Base-by-base conservation (phyloP, 495 filamentous ascomycete species). In the Trichoderma orchidacearum region DNA sequence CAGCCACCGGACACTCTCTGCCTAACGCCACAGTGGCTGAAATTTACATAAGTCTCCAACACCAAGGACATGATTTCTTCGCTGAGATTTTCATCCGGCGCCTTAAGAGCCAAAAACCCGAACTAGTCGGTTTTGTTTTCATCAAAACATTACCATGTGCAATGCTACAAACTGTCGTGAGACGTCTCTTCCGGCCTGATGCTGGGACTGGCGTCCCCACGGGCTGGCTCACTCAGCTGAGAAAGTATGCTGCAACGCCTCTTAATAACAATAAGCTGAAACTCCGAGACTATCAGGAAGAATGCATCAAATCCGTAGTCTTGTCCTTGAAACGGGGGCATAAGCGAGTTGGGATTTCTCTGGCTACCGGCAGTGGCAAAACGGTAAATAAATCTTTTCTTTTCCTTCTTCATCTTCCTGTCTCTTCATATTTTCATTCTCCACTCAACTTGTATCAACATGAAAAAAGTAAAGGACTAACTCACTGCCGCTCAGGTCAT, bases 301-400 rank as follows among this genome's bases (percentile, higher is more conserved):
- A 91, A 74, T 90, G 90, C 66, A 95, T 99, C 56, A 82, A 91
- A 62, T 80, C 91, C 0, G 87, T 99, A 9, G 70, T 97, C 13
- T 67, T 74, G 2, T 78, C 90, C 55, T 62, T 97, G 2, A 67
- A 80, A 5, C 66, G 82, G 27, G 94, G 93, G 3, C 81, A 92
- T 62, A 86, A 85, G 59, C 80, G 93, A 9, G 70, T 97, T 7
- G 94, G 90, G 0, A 76, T 99, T 5, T 97, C 93, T 0, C 65
- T 99, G 48, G 93, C 93, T 9, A 97, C 93, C 5, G 93, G 93
- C 0, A 79, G 86, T 58, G 93, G 93, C 3, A 99, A 99, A 67
- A 98, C 93, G 3, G 90, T 89, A 70, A 38, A 74, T 27, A 7
- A 12, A n/a, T 61, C 23, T 53, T 27, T 51, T 12, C n/a, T 15